Conservation (phyloP, 2,329 filamentous ascomycete species). For the Ophiocordyceps camponoti-rufipedis region DNA sequence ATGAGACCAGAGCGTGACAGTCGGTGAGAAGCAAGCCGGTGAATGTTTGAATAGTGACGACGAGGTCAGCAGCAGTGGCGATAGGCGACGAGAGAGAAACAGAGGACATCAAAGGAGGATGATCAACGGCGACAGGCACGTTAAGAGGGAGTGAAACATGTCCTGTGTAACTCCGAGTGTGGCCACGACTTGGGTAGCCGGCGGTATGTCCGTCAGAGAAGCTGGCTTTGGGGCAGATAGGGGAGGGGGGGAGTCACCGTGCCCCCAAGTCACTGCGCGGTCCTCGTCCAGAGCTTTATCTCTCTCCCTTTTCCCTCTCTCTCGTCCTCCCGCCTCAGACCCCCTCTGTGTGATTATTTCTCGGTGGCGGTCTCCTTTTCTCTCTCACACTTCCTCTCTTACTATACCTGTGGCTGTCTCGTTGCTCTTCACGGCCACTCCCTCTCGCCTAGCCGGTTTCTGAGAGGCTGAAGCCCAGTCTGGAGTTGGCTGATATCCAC, state of each 20-base stretch:
- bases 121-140: constrained; percentile 4
- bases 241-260: background rate
- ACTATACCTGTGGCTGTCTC: background rate
- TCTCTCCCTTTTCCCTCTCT: background rate
- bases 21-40: background rate
- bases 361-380: background rate
- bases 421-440: background rate
- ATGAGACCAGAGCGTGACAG: background rate
- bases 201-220: constrained; percentile 1
- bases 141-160: constrained; percentile 8
- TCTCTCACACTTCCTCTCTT: background rate
- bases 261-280: background rate
- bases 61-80: background rate
- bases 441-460: background rate
- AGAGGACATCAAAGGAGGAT: constrained; percentile 4
- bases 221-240: background rate
- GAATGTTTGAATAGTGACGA: background rate
- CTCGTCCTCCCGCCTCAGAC: background rate
- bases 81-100: background rate
- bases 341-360: background rate
- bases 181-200: constrained; percentile 1
- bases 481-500: background rate
- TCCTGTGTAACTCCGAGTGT: constrained; percentile 8
- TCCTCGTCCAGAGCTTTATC: background rate
- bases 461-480: background rate